These are phyloP conservation scores for Kernera saxatilis DNA, from an alignment of 345 rosid species.

Conservation along the genomic window DNA sequence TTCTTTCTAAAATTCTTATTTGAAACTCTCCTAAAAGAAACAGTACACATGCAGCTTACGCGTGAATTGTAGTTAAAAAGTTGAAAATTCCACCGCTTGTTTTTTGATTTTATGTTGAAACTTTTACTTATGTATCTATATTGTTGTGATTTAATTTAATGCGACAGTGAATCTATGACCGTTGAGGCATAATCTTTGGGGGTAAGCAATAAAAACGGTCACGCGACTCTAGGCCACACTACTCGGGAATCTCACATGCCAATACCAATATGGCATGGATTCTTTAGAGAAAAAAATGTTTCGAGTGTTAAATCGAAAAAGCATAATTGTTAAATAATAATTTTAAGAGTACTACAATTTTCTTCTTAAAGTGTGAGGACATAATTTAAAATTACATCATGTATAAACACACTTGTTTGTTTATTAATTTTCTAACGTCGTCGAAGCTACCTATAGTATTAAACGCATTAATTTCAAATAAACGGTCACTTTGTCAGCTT, in stretches of 20 bases:
- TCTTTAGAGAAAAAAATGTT: conserved; percentile 12
- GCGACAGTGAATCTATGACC: conserved; percentile 26
- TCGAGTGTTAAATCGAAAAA: conserved; percentile 4
- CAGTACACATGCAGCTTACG: conserved; percentile 19
- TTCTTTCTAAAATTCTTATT: not conserved
- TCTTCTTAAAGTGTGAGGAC: not conserved
- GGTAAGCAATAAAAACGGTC: conserved; percentile 32
- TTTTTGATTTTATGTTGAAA: not conserved
- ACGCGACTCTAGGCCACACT: conserved; percentile 32
- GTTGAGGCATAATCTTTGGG: conserved; percentile 28
- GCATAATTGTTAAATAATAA: not conserved
- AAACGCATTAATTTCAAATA: conserved; percentile 16
- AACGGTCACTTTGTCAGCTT: conserved; percentile 34
- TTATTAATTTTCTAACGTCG: conserved; percentile 6
- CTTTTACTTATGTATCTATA: not conserved
- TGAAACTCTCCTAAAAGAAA: not conserved
- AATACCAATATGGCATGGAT: conserved; percentile 21
- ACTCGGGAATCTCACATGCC: conserved; percentile 33
- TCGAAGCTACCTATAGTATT: conserved; percentile 23
- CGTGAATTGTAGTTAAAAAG: conserved; percentile 27
- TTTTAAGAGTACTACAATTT: not conserved
- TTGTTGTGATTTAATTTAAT: conserved; percentile 20
- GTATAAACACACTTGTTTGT: conserved; percentile 1
- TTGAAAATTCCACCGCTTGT: conserved; percentile 24
- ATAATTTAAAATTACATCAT: not conserved